These are phyloP conservation scores for Fraxinus dipetala DNA, from an alignment of 305 asterid genomes.

Conservation along the genomic window DNA sequence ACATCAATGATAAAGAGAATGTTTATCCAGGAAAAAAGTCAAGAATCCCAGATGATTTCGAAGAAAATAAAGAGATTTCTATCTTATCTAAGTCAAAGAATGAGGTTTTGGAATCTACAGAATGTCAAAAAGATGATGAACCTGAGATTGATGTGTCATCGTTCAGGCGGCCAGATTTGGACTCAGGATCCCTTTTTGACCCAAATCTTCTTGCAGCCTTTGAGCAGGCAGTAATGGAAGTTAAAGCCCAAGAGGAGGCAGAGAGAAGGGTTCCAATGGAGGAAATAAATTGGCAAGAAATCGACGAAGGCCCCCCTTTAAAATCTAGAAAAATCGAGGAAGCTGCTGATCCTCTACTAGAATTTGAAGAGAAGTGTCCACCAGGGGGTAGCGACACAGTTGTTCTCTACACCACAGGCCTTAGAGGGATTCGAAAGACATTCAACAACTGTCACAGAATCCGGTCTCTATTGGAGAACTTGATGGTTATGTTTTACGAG, in stretches of 20 bases:
- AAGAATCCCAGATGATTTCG: neutral
- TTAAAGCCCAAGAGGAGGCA: slow-evolving; percentile 51
- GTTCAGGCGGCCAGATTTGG: slow-evolving; percentile 69
- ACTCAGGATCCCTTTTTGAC: slow-evolving; percentile 71
- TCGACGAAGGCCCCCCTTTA: slow-evolving; percentile 41
- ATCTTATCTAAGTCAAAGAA: slow-evolving; percentile 11
- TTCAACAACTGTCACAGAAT: slow-evolving; percentile 73
- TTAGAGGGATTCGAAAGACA: slow-evolving; percentile 80
- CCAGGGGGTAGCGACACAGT: slow-evolving; percentile 68
- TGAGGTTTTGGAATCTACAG: slow-evolving; percentile 22
- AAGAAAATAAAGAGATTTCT: slow-evolving; percentile 1
- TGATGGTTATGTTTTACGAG: slow-evolving; percentile 59
- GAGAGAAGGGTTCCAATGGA: slow-evolving; percentile 42
- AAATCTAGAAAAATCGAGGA: slow-evolving; percentile 48
- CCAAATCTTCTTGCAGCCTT: slow-evolving; percentile 77
- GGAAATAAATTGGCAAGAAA: slow-evolving; percentile 23
- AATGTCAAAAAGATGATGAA: slow-evolving; percentile 4
- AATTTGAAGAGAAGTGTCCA: slow-evolving; percentile 67
- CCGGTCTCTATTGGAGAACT: slow-evolving; percentile 58
- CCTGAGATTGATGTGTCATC: slow-evolving; percentile 38
- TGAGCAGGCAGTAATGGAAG: slow-evolving; percentile 65
- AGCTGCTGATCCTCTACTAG: slow-evolving; percentile 37
- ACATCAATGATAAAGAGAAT: slow-evolving; percentile 60
- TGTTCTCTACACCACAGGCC: slow-evolving; percentile 76
- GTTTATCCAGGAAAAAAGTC: slow-evolving; percentile 24